Evolutionary conservation across 768 basidiomycete species (phyloP).

Genomic region (Tremella fuciformis): DNA sequence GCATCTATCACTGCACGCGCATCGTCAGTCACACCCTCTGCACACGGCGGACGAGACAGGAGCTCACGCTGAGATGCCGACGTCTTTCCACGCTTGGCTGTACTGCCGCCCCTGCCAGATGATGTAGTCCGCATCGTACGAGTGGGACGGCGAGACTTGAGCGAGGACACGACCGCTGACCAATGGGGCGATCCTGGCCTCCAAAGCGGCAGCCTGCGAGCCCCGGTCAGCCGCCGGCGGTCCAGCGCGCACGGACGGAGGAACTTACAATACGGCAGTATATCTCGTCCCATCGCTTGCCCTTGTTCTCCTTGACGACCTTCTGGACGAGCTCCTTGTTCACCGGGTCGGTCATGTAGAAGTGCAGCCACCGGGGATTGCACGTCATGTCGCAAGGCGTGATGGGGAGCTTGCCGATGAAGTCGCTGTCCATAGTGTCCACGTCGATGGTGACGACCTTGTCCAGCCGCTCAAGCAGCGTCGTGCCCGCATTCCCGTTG

Average conservation of each 20-base stretch:
- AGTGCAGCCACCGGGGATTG: slow-evolving; percentile 37
- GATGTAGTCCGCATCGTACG: slow-evolving; percentile 34
- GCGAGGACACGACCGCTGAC: slow-evolving; percentile 41
- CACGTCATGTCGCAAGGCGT: slow-evolving; percentile 42
- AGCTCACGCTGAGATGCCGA: slow-evolving; percentile 48
- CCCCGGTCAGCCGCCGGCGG: background rate
- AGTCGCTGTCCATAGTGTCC: slow-evolving; percentile 37
- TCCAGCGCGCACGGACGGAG: background rate
- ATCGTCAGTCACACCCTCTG: no score
- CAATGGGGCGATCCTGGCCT: slow-evolving; percentile 21
- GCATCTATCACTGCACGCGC: slow-evolving; percentile 52
- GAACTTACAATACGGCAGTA: slow-evolving; percentile 26
- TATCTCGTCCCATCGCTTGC: slow-evolving; percentile 23
- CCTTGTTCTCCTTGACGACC: slow-evolving; percentile 32
- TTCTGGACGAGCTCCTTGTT: slow-evolving; percentile 43
- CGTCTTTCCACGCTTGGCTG: slow-evolving; percentile 31
- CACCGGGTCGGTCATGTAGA: slow-evolving; percentile 31
- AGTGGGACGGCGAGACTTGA: slow-evolving; percentile 35
- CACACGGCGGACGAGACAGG: no score
- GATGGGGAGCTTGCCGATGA: slow-evolving; percentile 36
- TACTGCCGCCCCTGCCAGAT: slow-evolving; percentile 35
- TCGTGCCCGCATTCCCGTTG: background rate
- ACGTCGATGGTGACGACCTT: slow-evolving; percentile 36
- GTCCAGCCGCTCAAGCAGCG: slow-evolving; percentile 38
- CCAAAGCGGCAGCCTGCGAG: slow-evolving; percentile 27